phyloP scores from a whole-genome alignment of 441 rosid species.

The Viola pubescens region DNA sequence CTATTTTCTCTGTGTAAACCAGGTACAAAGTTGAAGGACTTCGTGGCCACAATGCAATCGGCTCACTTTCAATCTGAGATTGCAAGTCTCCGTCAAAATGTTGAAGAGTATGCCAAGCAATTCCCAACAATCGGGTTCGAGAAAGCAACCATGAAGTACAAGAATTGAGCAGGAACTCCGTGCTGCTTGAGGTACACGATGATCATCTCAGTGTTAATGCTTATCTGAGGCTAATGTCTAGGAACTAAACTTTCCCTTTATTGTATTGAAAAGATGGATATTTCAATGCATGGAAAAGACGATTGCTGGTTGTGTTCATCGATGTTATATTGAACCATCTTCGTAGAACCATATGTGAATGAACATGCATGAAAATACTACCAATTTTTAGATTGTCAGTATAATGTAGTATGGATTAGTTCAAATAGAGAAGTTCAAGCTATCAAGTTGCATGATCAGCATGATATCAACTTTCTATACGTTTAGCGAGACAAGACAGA shows the following conservation, averaged over 20 bases:
- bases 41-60: constrained; percentile 48
- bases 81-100: constrained; percentile 54
- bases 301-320: too few species aligned
- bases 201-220: background rate
- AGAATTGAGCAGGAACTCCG: constrained; percentile 40
- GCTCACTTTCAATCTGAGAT: constrained; percentile 57
- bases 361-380: too few species aligned
- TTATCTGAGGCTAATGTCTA: background rate
- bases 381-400: too few species aligned
- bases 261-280: too few species aligned
- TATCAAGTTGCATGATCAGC: too few species aligned
- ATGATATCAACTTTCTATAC: too few species aligned
- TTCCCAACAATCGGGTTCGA: constrained; percentile 94
- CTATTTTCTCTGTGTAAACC: constrained; percentile 1
- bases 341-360: too few species aligned
- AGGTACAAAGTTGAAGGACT: constrained; percentile 94
- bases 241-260: constrained; percentile 2
- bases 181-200: constrained; percentile 25
- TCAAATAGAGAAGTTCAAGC: too few species aligned
- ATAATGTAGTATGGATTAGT: too few species aligned
- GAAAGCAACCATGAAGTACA: constrained; percentile 92
- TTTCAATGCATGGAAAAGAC: too few species aligned
- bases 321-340: too few species aligned
- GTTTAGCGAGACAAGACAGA: background rate
- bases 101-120: constrained; percentile 92